A percentile compares a stretch with the other conserved stretches of the same genome.
Evolutionary conservation across 164 flowering plant species (phyloP).

Genomic region (Paratinospora sagittata): DNA sequence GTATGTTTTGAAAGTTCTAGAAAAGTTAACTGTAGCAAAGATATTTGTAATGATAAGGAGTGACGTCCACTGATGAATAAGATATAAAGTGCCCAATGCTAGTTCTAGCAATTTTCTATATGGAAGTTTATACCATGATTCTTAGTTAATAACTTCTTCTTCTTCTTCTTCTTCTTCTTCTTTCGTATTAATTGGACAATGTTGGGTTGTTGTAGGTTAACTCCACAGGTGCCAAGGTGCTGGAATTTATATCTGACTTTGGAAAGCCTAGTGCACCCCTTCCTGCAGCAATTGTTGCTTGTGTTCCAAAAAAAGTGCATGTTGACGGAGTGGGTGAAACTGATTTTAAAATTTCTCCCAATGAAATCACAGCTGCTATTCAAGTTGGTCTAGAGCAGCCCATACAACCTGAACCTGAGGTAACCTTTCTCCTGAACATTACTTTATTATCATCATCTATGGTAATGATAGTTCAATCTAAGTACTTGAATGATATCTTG

Average conservation of each 20-base stretch:
- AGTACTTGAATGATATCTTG: background rate
- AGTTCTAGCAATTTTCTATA: background rate
- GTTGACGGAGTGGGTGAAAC: conserved; percentile 78
- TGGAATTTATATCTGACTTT: conserved; percentile 86
- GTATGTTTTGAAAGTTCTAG: too few species aligned
- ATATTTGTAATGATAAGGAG: background rate
- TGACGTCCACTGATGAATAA: background rate
- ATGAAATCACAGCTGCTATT: conserved; percentile 76
- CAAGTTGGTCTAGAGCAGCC: conserved; percentile 69
- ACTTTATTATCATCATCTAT: background rate
- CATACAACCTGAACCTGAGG: conserved; percentile 97
- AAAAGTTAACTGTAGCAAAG: background rate
- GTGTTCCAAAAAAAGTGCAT: conserved; percentile 89
- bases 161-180: background rate
- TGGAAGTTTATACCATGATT: background rate
- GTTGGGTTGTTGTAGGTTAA: conserved; percentile 54
- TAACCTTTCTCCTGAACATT: conserved; percentile 20
- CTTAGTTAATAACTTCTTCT: background rate
- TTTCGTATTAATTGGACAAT: background rate
- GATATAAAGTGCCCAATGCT: background rate
- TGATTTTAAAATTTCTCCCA: conserved; percentile 65
- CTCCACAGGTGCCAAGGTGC: conserved; percentile 67
- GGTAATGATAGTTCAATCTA: background rate
- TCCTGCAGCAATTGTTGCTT: conserved; percentile 97
- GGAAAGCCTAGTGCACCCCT: conserved; percentile 80